Base-by-base conservation (phyloP, 495 filamentous ascomycete species). In the Penicillium angulare region DNA sequence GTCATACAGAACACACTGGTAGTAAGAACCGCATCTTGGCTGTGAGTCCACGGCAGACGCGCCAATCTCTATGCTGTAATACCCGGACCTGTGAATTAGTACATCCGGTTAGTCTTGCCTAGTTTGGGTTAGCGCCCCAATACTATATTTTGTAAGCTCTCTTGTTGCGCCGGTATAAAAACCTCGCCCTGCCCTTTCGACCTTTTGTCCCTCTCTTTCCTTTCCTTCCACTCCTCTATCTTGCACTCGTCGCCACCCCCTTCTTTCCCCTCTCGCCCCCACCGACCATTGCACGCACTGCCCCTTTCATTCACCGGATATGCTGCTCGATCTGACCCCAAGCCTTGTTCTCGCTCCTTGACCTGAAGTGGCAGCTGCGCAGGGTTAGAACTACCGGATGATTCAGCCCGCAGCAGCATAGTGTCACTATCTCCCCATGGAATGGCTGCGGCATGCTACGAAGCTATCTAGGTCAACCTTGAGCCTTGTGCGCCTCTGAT, bases 21-120 rank as follows among this genome's bases (percentile, higher is more conserved):
- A n/a, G n/a, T n/a, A n/a, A n/a, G n/a, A n/a, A n/a, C n/a, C n/a
- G n/a, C n/a, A n/a, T n/a, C n/a, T n/a, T n/a, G n/a, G n/a, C n/a
- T n/a, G n/a, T n/a, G n/a, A n/a, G n/a, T n/a, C n/a, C n/a, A n/a
- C n/a, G n/a, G n/a, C n/a, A n/a, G n/a, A n/a, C n/a, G n/a, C n/a
- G n/a, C n/a, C n/a, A n/a, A n/a, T n/a, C n/a, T n/a, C n/a, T n/a
- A 27, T 27, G 26, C n/a, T 40, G 36, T 40, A 40, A 40, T 18
- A 5, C 17, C 17, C 12, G 40, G 40, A 43, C 40, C 40, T 43
- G 40, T 43, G 40, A 43, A 43, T 43, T 43, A 43, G 9, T 43
- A 15, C 10, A 26, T 43, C 7, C 13, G 15, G 40, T 43, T 43
- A 43, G 40, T 43, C 26, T 40, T 43, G 40, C 40, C 20, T 17